Evolutionary conservation across 1,284 basidiomycete species (phyloP).

Genomic region (Fistulinella cinereoalba): DNA sequence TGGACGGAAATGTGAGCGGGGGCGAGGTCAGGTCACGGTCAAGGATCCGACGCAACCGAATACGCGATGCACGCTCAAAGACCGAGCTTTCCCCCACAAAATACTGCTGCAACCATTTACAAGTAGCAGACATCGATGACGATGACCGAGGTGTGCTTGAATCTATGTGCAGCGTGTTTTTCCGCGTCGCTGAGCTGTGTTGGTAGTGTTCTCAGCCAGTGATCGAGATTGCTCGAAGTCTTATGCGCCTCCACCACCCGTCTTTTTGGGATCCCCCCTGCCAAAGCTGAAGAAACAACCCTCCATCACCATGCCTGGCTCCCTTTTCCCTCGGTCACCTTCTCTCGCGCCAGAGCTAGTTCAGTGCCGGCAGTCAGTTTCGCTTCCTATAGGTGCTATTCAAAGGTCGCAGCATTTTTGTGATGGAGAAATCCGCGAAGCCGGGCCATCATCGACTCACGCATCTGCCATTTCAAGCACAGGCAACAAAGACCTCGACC

Average conservation of each 20-base stretch:
- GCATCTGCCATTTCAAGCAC: background rate
- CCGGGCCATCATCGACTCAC: constrained; percentile 18
- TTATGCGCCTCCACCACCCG: constrained; percentile 16
- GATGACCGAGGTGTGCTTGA: constrained; percentile 22
- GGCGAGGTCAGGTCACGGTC: constrained; percentile 9
- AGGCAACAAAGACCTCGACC: constrained; percentile 3
- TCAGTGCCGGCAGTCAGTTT: background rate
- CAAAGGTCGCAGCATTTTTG: background rate
- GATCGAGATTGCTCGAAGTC: constrained; percentile 25
- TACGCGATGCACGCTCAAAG: constrained; percentile 19
- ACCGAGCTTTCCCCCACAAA: constrained; percentile 13
- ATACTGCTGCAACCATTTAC: constrained; percentile 4
- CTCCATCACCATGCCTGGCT: constrained; percentile 72
- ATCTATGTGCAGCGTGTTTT: background rate
- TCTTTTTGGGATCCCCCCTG: constrained; percentile 33
- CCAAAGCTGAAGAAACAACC: constrained; percentile 38
- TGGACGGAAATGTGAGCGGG: constrained; percentile 14
- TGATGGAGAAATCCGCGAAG: background rate
- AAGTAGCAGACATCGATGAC: constrained; percentile 3
- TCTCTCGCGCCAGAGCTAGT: constrained; percentile 53
- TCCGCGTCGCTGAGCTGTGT: constrained; percentile 5
- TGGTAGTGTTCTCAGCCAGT: constrained; percentile 22
- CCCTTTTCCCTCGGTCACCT: constrained; percentile 67
- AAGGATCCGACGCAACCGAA: constrained; percentile 5
- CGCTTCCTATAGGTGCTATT: background rate